phyloP scores from a whole-genome alignment of 257 asterid species.

The Fraxinus americana region DNA sequence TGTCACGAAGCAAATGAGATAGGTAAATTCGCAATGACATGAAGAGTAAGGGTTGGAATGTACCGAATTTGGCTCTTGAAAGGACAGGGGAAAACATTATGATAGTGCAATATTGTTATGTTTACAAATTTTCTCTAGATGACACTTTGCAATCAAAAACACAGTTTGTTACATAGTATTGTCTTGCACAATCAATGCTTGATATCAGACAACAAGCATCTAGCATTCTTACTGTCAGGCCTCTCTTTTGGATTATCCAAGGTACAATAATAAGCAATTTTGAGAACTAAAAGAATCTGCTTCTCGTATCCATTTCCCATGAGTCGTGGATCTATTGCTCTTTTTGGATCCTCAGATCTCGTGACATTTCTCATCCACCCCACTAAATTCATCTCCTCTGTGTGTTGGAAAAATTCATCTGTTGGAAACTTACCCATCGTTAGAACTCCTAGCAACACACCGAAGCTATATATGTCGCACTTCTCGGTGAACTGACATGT shows the following conservation, averaged over 20 bases:
- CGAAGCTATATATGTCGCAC: conserved; percentile 51
- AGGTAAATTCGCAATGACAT: too few species aligned
- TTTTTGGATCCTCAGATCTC: conserved; percentile 48
- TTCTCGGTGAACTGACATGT: conserved; percentile 46
- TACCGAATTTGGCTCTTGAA: too few species aligned
- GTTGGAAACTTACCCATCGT: conserved; percentile 49
- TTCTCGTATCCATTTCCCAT: conserved; percentile 46
- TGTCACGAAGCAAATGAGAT: too few species aligned
- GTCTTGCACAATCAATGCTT: conserved; percentile 21
- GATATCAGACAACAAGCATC: conserved; percentile 45
- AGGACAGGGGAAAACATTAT: too few species aligned
- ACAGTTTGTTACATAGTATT: background rate
- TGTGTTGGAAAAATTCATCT: conserved; percentile 41
- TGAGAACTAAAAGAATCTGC: conserved; percentile 54
- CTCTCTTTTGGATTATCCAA: conserved; percentile 48
- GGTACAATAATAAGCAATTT: conserved; percentile 54
- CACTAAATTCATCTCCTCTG: conserved; percentile 42
- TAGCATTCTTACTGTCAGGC: conserved; percentile 49
- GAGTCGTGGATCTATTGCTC: conserved; percentile 44
- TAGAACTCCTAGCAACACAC: conserved; percentile 40
- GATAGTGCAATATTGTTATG: too few species aligned
- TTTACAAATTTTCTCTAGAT: too few species aligned
- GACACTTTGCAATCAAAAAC: too few species aligned
- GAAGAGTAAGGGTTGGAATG: too few species aligned
- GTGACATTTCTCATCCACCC: conserved; percentile 55